These are phyloP conservation scores for Nakaseomyces kungkrabaensis DNA, from an alignment of 1,139 yeast genomes.

Conservation along the genomic window DNA sequence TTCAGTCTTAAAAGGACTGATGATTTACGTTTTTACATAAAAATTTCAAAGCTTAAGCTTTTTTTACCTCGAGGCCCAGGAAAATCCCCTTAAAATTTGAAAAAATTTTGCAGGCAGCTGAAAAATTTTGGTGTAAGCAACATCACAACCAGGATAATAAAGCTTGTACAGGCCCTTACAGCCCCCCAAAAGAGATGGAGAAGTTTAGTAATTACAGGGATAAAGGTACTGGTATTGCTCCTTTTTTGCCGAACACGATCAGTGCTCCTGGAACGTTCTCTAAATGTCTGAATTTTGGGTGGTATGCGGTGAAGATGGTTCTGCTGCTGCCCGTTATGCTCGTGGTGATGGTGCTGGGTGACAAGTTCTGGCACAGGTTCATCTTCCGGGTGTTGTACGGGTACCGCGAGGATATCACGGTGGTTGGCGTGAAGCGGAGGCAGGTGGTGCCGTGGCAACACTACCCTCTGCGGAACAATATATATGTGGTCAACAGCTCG, in stretches of 20 bases:
- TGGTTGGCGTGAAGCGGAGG: constrained; percentile 45
- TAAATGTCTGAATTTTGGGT: constrained; percentile 10
- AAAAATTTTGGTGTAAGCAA: no score
- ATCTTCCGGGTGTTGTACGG: constrained; percentile 25
- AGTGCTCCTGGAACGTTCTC: constrained; percentile 4
- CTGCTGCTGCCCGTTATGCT: constrained; percentile 10
- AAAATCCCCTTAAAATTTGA: no score
- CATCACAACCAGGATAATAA: no score
- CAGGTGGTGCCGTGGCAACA: constrained; percentile 30
- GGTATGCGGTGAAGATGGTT: constrained; percentile 16
- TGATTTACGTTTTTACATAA: no score
- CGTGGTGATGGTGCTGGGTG: constrained; percentile 1
- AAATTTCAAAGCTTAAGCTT: no score
- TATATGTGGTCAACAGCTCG: constrained; percentile 44
- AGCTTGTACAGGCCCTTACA: no score
- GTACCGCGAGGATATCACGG: constrained; percentile 30
- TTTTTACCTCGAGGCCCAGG: no score
- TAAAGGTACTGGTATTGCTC: constrained; percentile 74
- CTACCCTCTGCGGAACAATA: constrained; percentile 36
- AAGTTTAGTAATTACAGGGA: constrained; percentile 68
- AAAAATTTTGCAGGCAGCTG: no score
- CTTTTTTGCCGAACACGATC: constrained; percentile 46
- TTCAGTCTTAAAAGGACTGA: no score
- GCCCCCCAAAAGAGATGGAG: constrained; percentile 39
- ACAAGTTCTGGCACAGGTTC: constrained; percentile 11